phyloP scores from a whole-genome alignment of 2,329 filamentous ascomycete genomes.

The Epichloe sibirici region DNA sequence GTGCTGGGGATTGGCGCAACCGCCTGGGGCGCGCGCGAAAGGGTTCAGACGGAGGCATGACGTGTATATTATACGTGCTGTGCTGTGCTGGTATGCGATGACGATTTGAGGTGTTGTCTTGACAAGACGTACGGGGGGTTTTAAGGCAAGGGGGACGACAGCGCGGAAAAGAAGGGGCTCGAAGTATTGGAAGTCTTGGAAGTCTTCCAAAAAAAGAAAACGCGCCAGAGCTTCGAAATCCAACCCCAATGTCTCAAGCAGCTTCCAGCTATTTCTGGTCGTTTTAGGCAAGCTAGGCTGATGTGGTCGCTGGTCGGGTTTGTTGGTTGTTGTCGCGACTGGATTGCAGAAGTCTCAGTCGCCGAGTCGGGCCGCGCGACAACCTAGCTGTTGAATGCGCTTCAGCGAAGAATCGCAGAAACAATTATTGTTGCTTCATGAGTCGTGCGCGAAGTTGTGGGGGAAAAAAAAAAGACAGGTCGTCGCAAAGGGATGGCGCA shows the following conservation, averaged over 20 bases:
- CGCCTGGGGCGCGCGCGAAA: slow-evolving; percentile 31
- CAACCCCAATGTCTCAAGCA: slow-evolving; percentile 1
- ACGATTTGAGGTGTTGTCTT: not conserved
- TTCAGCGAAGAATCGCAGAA: not conserved
- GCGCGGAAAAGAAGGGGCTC: slow-evolving; percentile 1
- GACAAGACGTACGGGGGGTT: slow-evolving; percentile 7
- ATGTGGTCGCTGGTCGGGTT: not conserved
- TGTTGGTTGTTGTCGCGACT: slow-evolving; percentile 4
- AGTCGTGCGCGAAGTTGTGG: not conserved
- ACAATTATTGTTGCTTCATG: not conserved
- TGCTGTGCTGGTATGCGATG: slow-evolving; percentile 13
- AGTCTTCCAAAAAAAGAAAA: not conserved
- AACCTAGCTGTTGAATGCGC: slow-evolving; percentile 1
- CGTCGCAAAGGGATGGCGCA: not conserved
- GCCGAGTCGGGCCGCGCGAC: slow-evolving; percentile 5
- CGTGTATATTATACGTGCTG: slow-evolving; percentile 6
- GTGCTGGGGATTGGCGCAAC: slow-evolving; percentile 27
- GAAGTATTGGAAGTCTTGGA: not conserved
- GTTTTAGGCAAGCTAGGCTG: not conserved
- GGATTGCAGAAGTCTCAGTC: slow-evolving; percentile 4
- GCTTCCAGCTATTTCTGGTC: not conserved
- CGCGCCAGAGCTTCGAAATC: not conserved
- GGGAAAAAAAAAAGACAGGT: not conserved
- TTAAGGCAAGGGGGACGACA: slow-evolving; percentile 4
- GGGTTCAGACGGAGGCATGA: slow-evolving; percentile 35